A percentile compares a stretch with the other conserved stretches of the same genome.
Conservation (phyloP, 352 stramenopile genomes). For the Globisporangium viniferum region DNA sequence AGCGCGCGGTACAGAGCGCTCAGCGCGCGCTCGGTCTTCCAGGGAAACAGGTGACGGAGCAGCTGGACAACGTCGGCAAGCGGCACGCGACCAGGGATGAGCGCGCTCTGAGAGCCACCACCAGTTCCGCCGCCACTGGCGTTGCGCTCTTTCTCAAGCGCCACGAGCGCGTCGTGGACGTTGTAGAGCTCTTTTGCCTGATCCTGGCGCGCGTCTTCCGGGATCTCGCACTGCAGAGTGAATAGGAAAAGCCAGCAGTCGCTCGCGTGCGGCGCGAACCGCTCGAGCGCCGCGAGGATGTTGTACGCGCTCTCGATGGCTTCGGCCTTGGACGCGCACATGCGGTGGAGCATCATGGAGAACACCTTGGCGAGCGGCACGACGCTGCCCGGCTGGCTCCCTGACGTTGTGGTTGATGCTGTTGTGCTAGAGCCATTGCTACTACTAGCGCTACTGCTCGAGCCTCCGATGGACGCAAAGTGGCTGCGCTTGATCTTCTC, state of each 20-base stretch:
- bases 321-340: slow-evolving; percentile 26
- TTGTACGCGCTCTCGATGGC: slow-evolving; percentile 67
- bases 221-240: slow-evolving; percentile 39
- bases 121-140: slow-evolving; percentile 6
- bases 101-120: neutral
- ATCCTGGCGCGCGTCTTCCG: slow-evolving; percentile 44
- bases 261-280: slow-evolving; percentile 35
- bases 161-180: slow-evolving; percentile 46
- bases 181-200: slow-evolving; percentile 35
- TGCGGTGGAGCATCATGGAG: slow-evolving; percentile 34
- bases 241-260: slow-evolving; percentile 56
- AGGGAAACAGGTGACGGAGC: slow-evolving; percentile 51
- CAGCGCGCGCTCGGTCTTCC: slow-evolving; percentile 50
- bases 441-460: neutral
- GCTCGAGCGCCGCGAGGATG: slow-evolving; percentile 38
- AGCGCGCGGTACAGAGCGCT: slow-evolving; percentile 41
- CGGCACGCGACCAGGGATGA: slow-evolving; percentile 27
- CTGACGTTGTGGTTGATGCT: neutral
- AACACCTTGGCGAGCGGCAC: slow-evolving; percentile 35
- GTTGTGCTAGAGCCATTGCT: neutral
- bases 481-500: slow-evolving; percentile 35
- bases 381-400: neutral
- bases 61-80: slow-evolving; percentile 45
- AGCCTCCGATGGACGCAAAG: neutral
- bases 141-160: slow-evolving; percentile 50